Base-by-base conservation (phyloP, 2,329 filamentous ascomycete genomes). In the Fusarium cyanostomum region DNA sequence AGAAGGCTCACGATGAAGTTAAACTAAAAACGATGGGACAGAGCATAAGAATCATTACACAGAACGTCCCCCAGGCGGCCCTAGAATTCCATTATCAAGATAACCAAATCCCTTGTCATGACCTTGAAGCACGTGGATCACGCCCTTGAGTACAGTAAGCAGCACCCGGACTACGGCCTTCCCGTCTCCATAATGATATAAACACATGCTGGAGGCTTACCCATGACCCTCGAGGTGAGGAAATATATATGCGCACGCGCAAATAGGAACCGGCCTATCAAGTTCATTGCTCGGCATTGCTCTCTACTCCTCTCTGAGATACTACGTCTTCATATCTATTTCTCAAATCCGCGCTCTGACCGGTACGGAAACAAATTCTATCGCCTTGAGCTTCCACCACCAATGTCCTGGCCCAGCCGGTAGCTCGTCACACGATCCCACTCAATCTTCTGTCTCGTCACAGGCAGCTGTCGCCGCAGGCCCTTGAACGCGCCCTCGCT, bases 361-460 rank as follows among this genome's bases (percentile, higher is more conserved):
- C 60, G 56, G 43, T 51, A 44, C 43, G 37, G 21, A 51, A 58
- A 44, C 48, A 55, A 35, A 49, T 39, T 62, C 68, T 71, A 72
- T 70, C 70, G 65, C 56, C 72, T 79, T 43, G 81, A 80, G 69
- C 86, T 87, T 50, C 88, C 88, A 45, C 89, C 89, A 15, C 89
- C 88, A 76, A 92, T 92, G 73, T 92, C 90, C 77, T 92, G 90
- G 24, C 91, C 91, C 68, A 96, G 82, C 59, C 92, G 85, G 81
- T 99, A 99, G 69, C 92, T 93, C 41, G 92, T 90, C 67, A 99
- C 92, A 83, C 97, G 97, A 78, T 99, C 94, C 95, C 95, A 99
- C 80, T 99, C 95, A 70, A 99, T 94, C 85, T 97, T 97, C 82
- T 99, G 95, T 74, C 95, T 89, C 62, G 95, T 99, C 59, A 99